These are phyloP conservation scores for Annona squamosa DNA, from an alignment of 164 flowering plant species.

Conservation along the genomic window DNA sequence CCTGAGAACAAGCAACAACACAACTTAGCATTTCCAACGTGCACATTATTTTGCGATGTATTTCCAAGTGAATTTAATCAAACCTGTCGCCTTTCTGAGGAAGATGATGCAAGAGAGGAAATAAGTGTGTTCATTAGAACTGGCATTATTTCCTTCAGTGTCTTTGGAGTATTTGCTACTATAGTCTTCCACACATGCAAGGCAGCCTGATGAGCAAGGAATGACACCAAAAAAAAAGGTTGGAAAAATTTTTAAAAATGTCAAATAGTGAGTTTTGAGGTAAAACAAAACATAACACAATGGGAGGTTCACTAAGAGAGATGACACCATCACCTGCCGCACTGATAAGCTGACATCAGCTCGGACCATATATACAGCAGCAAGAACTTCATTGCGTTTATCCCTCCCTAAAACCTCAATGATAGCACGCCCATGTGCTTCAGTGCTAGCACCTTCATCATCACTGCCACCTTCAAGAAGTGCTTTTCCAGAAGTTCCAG, in stretches of 20 bases:
- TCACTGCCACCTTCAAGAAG: conserved; percentile 99
- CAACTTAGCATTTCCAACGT: background rate
- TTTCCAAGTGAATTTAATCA: background rate
- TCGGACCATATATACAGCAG: conserved; percentile 97
- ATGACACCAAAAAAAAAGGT: background rate
- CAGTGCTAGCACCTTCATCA: conserved; percentile 99
- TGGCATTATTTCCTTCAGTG: conserved; percentile 96
- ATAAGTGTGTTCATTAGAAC: conserved; percentile 90
- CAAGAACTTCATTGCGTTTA: conserved; percentile 96
- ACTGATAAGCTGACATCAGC: conserved; percentile 93
- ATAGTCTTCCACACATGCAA: conserved; percentile 99
- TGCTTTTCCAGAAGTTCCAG: conserved; percentile 99
- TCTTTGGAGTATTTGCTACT: conserved; percentile 96
- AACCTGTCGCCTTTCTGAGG: conserved; percentile 99
- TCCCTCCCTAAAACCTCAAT: conserved; percentile 92
- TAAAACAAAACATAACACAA: too few species aligned
- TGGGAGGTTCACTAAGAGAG: background rate
- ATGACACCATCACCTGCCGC: conserved; percentile 63
- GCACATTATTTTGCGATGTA: background rate
- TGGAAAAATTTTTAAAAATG: too few species aligned
- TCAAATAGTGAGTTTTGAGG: background rate
- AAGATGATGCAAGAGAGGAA: conserved; percentile 86
- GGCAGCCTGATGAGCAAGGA: conserved; percentile 62
- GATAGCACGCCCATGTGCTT: conserved; percentile 98
- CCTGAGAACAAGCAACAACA: conserved; percentile 30